These are phyloP conservation scores for Taiozyma sp. DNA, from an alignment of 1,139 yeast genomes.

Conservation along the genomic window DNA sequence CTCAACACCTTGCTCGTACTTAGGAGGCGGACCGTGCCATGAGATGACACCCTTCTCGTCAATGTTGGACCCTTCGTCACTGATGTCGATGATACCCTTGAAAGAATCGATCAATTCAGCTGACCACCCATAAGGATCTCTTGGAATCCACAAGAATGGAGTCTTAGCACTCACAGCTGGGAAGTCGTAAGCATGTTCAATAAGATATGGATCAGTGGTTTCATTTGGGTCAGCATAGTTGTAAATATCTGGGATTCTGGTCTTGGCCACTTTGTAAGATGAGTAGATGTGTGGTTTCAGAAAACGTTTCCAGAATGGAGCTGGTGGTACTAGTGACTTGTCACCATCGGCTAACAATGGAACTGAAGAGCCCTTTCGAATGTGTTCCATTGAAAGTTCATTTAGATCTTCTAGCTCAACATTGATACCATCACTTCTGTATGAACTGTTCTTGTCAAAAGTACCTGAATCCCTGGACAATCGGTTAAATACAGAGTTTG, in stretches of 20 bases:
- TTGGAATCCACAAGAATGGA: slow-evolving; percentile 84
- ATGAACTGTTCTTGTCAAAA: slow-evolving; percentile 1
- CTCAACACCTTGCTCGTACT: slow-evolving; percentile 23
- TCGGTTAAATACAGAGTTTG: slow-evolving; percentile 1
- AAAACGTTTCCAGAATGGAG: slow-evolving; percentile 41
- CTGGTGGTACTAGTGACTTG: slow-evolving; percentile 25
- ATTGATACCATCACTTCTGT: not conserved
- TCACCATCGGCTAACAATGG: slow-evolving; percentile 50
- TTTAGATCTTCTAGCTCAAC: slow-evolving; percentile 20
- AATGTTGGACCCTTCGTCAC: slow-evolving; percentile 63
- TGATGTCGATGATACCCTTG: slow-evolving; percentile 42
- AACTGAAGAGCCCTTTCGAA: slow-evolving; percentile 17
- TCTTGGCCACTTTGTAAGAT: slow-evolving; percentile 49
- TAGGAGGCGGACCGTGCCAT: slow-evolving; percentile 62
- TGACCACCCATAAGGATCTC: slow-evolving; percentile 80
- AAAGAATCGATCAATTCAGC: slow-evolving; percentile 48
- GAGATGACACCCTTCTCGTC: slow-evolving; percentile 50
- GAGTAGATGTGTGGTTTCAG: slow-evolving; percentile 62
- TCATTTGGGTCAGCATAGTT: slow-evolving; percentile 34
- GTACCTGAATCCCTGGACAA: slow-evolving; percentile 8
- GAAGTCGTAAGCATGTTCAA: slow-evolving; percentile 56
- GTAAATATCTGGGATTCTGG: slow-evolving; percentile 49
- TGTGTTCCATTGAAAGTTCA: slow-evolving; percentile 15
- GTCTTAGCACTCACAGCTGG: slow-evolving; percentile 65
- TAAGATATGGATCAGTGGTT: slow-evolving; percentile 27